Base-by-base conservation (phyloP, 441 rosid species). In the Erysimum cheiri region DNA sequence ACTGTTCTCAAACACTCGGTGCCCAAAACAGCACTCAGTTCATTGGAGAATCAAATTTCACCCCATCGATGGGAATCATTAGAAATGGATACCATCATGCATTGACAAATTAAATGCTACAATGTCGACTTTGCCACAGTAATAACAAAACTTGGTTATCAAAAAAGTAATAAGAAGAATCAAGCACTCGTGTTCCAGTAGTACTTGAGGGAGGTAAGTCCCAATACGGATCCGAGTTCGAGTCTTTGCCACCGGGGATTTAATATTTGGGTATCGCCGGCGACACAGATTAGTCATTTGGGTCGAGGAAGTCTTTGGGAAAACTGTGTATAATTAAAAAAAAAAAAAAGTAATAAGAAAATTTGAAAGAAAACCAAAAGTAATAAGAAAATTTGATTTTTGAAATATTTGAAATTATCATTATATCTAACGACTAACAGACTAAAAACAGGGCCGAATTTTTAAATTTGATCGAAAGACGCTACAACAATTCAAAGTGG, bases 1-100 rank as follows among this genome's bases (percentile, higher is more conserved):
- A 11, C 55, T 14, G 55, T 49, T 49, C 14, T 22, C 47, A 41
- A n/a, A 48, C 53, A 48, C n/a, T 48, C 53, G 3, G 8, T 48
- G 53, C 2, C 6, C n/a, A 19, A 48, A 48, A 22, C 22, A 19
- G 22, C 22, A 22, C 24, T 22, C 24, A 22, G 24, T 46, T 4
- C 26, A 17, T 46, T 39, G n/a, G n/a, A 37, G 41, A 11, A 37
- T 37, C 41, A 37, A 37, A 3, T 3, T 37, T 37, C 41, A 10
- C 13, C 13, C 41, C 41, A 37, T 37, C n/a, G 13, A 41, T 41
- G 7, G 15, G 46, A 41, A 41, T 40, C 15, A 40, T 22, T 22
- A 2, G 24, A 22, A 22, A 22, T 22, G 24, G 24, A 22, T 22
- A 22, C 1, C 24, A 22, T 22, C 24, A 22, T 1, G 1, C 2